Evolutionary conservation across 176 grass and related monocot species (phyloP).

Genomic region (Areca catechu): DNA sequence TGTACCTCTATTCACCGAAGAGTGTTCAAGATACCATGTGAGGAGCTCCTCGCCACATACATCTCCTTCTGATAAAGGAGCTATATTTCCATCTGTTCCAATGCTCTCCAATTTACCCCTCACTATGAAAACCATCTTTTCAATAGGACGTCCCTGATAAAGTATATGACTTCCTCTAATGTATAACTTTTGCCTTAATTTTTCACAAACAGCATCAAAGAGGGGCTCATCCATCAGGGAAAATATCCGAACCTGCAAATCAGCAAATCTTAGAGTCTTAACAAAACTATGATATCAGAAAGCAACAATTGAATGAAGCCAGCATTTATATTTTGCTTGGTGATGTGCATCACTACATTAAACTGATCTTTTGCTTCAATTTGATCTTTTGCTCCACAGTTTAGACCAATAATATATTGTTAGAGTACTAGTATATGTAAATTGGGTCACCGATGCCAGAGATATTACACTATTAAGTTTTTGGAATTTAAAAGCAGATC

Average conservation of each 20-base stretch:
- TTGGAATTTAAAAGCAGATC: too few species aligned
- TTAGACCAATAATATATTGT: too few species aligned
- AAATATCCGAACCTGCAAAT: slow-evolving; percentile 74
- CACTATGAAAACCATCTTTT: slow-evolving; percentile 96
- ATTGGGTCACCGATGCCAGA: too few species aligned
- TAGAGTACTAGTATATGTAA: too few species aligned
- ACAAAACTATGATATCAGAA: too few species aligned
- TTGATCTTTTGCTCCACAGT: too few species aligned
- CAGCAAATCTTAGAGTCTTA: neutral
- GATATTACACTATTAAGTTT: too few species aligned
- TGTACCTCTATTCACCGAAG: slow-evolving; percentile 67
- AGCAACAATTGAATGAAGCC: too few species aligned
- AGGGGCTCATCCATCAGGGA: slow-evolving; percentile 78
- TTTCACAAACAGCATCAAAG: slow-evolving; percentile 83
- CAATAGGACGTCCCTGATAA: slow-evolving; percentile 66
- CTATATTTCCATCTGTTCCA: slow-evolving; percentile 61
- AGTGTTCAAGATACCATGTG: slow-evolving; percentile 89
- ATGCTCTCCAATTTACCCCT: slow-evolving; percentile 86
- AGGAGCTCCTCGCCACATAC: slow-evolving; percentile 97
- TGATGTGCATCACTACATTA: too few species aligned
- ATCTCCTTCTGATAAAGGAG: slow-evolving; percentile 66
- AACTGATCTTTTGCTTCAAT: too few species aligned
- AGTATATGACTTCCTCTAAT: slow-evolving; percentile 74
- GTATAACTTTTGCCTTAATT: slow-evolving; percentile 78
- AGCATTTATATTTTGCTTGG: too few species aligned